Base-by-base conservation (phyloP, 352 stramenopile species). In the Globisporangium cederbergense region DNA sequence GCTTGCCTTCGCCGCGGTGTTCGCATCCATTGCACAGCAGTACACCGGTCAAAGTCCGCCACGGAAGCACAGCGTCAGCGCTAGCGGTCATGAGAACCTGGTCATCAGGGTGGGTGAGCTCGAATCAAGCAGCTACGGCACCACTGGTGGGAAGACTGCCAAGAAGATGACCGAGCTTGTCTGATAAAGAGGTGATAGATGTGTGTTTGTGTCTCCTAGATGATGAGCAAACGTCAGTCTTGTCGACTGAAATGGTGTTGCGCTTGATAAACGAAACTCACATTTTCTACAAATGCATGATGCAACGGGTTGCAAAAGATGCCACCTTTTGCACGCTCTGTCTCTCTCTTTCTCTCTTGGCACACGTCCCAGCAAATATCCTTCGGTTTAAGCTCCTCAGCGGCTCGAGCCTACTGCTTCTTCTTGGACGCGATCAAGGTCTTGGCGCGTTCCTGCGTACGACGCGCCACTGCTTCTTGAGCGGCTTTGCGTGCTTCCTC, bases 401-500 rank as follows among this genome's bases (percentile, higher is more conserved):
- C 3, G 11, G 16, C 28, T 56, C 28, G 40, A 18, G 42, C 14
- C 71, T 72, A 86, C 65, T 88, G 81, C 56, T 90, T 89, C 75
- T 90, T 90, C 66, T 89, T 90, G 9, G 77, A 73, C 25, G 77
- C 71, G 30, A 77, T 74, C 10, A 93, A 64, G 34, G 72, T 61
- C 51, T 78, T 83, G 30, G 81, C 66, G 45, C 84, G 84, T 52
- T 86, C 82, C 53, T 91, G 77, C 18, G 88, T 84, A 11, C 84
- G 82, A 38, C 76, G 75, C 38, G 87, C 79, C 11, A 91, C 76
- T n/a, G 89, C 82, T 34, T 88, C 79, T 60, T 89, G 83, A n/a
- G 84, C 84, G 22, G 81, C 82, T 42, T 78, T 79, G 42, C 82
- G 77, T 11, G 81, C 84, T 47, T 90, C 79, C 28, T 78, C 84